A percentile compares a stretch with the other conserved stretches of the same genome.
phyloP scores from a whole-genome alignment of 1,284 basidiomycete genomes.

The Apiotrichum siamense region DNA sequence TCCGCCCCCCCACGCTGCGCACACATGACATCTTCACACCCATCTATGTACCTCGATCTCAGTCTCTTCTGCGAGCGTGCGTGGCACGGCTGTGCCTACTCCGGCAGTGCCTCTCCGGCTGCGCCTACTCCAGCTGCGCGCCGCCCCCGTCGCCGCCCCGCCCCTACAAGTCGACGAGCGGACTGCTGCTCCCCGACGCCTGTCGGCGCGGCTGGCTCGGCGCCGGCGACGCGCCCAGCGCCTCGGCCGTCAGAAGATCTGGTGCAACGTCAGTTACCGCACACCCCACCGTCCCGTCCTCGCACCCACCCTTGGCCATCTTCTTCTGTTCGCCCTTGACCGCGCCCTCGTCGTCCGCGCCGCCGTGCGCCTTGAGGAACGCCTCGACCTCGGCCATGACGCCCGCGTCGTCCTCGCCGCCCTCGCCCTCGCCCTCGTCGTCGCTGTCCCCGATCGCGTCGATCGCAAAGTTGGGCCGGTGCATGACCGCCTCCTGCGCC shows the following conservation, averaged over 20 bases:
- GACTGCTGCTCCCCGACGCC: conserved; percentile 1
- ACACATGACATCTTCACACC: too few species aligned
- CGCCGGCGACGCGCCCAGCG: conserved; percentile 19
- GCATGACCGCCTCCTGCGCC: conserved; percentile 76
- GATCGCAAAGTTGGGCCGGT: conserved; percentile 85
- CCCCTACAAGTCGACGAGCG: conserved; percentile 11
- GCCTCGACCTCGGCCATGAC: conserved; percentile 91
- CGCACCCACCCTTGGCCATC: conserved; percentile 49
- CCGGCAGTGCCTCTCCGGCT: too few species aligned
- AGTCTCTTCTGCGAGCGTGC: too few species aligned
- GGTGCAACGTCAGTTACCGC: too few species aligned
- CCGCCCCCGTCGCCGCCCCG: not conserved
- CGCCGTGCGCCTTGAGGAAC: conserved; percentile 66
- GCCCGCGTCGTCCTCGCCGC: conserved; percentile 56
- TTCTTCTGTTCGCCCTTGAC: conserved; percentile 76
- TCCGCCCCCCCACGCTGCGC: too few species aligned
- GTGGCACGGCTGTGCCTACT: too few species aligned
- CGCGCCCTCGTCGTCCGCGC: conserved; percentile 68
- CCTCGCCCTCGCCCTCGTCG: conserved; percentile 57
- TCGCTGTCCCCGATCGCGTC: conserved; percentile 82
- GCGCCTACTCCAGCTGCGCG: too few species aligned
- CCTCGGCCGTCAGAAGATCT: conserved; percentile 38
- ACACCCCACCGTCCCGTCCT: too few species aligned
- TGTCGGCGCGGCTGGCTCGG: not conserved
- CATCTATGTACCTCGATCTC: too few species aligned